Evolutionary conservation across 2,329 filamentous ascomycete genomes (phyloP), one percentile per base, ranked within the genome.

Genomic region (Aspergillaceae sp.): DNA sequence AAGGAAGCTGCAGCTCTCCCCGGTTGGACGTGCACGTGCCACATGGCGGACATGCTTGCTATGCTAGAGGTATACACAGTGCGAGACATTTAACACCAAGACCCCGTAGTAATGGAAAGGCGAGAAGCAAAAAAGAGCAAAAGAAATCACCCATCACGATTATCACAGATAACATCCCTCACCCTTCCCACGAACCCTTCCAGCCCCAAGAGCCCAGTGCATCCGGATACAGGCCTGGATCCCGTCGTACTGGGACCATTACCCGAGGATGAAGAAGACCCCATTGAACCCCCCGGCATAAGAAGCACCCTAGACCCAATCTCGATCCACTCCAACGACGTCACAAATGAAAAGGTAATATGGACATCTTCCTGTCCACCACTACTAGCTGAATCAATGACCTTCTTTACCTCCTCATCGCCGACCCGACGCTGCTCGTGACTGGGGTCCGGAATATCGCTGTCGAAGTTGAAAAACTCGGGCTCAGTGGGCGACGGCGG

Each of bases 131-230:
- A 19, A 19, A 19, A 19, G 19, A 19, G 19, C 1, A 19, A 19
- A 19, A 19, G 19, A 19, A 19, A 19, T 19, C 19, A 19, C 19
- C 19, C 19, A 19, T 19, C 19, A 19, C 19, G 19, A 19, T 19
- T 19, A 74, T 87, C 2, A 78, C 41, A 49, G 19, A 56, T 4
- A 26, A 69, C 61, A 38, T 67, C 67, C 49, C 59, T 60, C 26
- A 74, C 56, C 35, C 58, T 66, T 0, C 80, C 80, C 11, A 81
- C 78, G 61, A 81, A 81, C 0, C 80, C 79, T 48, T 80, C 77
- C 7, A 83, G 56, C 1, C 76, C 77, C 11, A 11, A 37, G 11
- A 37, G 35, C 11, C 35, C 35, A 7, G 30, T 32, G 30, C 1
- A 32, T 19, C 33, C 33, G 11, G 33, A n/a, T n/a, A 10, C 34